Percentiles rank a stretch among this genome's conserved stretches.
phyloP scores from a whole-genome alignment of 2,329 filamentous ascomycete species.

The Ophiostoma australiae region DNA sequence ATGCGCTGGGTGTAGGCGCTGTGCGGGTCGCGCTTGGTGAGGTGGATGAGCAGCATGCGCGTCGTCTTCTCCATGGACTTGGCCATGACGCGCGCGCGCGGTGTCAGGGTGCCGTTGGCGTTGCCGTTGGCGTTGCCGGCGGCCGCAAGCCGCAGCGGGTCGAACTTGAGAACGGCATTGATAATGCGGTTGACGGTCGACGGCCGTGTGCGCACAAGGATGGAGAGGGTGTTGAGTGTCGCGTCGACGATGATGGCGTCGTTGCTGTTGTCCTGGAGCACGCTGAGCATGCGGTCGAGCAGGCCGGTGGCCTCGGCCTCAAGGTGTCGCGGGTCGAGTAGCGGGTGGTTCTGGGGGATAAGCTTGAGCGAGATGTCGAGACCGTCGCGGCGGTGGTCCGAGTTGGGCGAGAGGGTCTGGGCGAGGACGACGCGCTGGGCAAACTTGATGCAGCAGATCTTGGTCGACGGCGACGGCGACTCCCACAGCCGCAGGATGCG shows the following conservation, averaged over 20 bases:
- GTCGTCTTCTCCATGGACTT: conserved; percentile 95
- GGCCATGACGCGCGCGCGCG: conserved; percentile 73
- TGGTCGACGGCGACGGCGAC: conserved; percentile 65
- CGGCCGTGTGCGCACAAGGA: conserved; percentile 75
- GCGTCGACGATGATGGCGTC: conserved; percentile 41
- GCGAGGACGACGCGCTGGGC: conserved; percentile 87
- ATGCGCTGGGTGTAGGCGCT: conserved; percentile 72
- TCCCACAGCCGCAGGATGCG: conserved; percentile 89
- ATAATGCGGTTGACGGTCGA: conserved; percentile 80
- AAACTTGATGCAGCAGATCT: conserved; percentile 96
- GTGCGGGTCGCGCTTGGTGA: conserved; percentile 75
- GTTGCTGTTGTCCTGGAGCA: conserved; percentile 83
- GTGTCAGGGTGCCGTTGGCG: conserved; percentile 62
- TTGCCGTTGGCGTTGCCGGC: conserved; percentile 51
- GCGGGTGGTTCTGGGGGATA: conserved; percentile 74
- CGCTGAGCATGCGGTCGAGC: conserved; percentile 77
- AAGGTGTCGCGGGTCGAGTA: conserved; percentile 72
- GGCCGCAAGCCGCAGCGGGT: conserved; percentile 60
- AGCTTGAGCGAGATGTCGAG: conserved; percentile 82
- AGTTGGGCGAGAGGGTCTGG: conserved; percentile 77
- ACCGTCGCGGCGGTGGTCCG: conserved; percentile 70
- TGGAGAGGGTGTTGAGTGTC: conserved; percentile 65
- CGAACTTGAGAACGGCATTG: conserved; percentile 81
- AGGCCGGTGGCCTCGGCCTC: conserved; percentile 91
- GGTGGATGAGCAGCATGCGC: conserved; percentile 73